These are phyloP conservation scores for Alternaria gaisen DNA, from an alignment of 2,329 filamentous ascomycete species.

Conservation along the genomic window DNA sequence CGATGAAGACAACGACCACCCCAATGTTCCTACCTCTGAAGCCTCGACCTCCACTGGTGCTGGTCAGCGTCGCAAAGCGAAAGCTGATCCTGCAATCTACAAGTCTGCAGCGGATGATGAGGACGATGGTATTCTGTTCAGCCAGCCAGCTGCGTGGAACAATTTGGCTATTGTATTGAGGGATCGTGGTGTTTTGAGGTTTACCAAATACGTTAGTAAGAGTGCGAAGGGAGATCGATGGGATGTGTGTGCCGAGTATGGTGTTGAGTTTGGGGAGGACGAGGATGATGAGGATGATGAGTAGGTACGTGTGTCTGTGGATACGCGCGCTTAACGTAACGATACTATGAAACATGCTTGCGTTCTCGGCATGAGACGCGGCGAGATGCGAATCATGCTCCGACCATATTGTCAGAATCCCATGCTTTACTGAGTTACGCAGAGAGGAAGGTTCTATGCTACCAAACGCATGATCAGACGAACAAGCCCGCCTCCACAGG, in stretches of 20 bases:
- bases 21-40: constrained; percentile 49
- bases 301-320: not conserved
- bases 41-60: constrained; percentile 55
- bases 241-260: constrained; percentile 85
- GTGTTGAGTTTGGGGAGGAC: constrained; percentile 68
- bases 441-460: not conserved
- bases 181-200: constrained; percentile 85
- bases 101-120: constrained; percentile 65
- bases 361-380: not conserved
- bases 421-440: not conserved
- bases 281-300: constrained; percentile 51
- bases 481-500: not conserved
- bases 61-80: constrained; percentile 55
- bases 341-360: not conserved
- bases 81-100: constrained; percentile 84
- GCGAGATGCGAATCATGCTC: not conserved
- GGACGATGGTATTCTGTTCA: constrained; percentile 77
- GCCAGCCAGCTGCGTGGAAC: constrained; percentile 81
- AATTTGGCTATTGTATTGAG: constrained; percentile 88
- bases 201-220: constrained; percentile 93
- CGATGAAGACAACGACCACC: constrained; percentile 65
- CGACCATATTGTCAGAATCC: not conserved
- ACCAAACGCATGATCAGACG: not conserved
- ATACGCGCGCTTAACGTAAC: not conserved
- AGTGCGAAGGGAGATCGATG: constrained; percentile 87